Evolutionary conservation across 164 flowering plant species (phyloP).

Genomic region (Stephania japonica): DNA sequence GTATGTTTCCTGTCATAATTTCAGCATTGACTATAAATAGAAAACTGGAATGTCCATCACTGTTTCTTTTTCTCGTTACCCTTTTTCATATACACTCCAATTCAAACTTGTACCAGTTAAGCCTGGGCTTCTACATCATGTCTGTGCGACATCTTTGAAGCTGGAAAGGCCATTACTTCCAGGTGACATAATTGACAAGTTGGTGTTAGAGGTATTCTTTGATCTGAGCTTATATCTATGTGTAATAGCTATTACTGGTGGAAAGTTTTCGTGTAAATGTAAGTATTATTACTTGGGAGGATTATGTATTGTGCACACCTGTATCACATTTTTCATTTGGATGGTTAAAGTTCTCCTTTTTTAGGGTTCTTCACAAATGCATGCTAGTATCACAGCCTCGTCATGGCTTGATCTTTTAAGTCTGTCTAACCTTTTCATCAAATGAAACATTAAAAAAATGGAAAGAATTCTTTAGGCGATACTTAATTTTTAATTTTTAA

Average conservation of each 20-base stretch:
- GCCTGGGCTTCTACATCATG: slow-evolving; percentile 43
- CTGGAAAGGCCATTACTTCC: slow-evolving; percentile 36
- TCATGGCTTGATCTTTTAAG: background rate
- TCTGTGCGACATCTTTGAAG: slow-evolving; percentile 15
- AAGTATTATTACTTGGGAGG: too few relatives aligned
- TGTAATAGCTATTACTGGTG: background rate
- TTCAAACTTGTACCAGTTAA: slow-evolving; percentile 31
- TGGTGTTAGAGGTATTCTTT: slow-evolving; percentile 48
- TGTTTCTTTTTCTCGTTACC: background rate
- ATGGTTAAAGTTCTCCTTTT: background rate
- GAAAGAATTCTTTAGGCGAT: background rate
- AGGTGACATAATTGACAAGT: slow-evolving; percentile 33
- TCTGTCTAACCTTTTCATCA: background rate
- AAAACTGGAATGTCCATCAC: background rate
- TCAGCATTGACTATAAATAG: background rate
- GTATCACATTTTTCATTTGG: background rate
- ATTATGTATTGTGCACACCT: background rate
- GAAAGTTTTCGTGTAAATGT: too few relatives aligned
- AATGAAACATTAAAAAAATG: background rate
- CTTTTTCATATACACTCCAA: slow-evolving; percentile 1
- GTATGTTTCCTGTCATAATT: background rate
- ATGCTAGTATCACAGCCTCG: background rate
- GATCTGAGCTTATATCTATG: too few relatives aligned
- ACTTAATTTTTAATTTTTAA: too few relatives aligned
- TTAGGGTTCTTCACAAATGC: background rate